These are phyloP conservation scores for Mentha longifolia DNA, from an alignment of 257 asterid species.

Conservation along the genomic window DNA sequence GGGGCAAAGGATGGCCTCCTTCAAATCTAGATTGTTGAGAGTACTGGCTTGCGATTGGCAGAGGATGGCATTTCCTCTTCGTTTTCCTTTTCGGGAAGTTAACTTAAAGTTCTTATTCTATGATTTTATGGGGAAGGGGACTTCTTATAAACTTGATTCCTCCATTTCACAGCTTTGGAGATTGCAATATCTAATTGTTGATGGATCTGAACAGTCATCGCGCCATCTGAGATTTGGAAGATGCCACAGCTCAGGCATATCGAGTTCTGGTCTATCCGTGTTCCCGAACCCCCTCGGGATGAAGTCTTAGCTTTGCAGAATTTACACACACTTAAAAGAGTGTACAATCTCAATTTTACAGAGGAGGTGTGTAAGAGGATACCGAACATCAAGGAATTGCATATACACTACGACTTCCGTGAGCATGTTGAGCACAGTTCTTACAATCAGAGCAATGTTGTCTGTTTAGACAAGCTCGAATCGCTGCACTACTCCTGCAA, in stretches of 20 bases:
- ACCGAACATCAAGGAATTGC: slow-evolving; percentile 20
- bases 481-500: background rate
- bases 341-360: background rate
- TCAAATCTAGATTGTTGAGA: background rate
- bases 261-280: background rate
- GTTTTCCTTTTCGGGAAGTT: background rate
- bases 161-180: slow-evolving; percentile 28
- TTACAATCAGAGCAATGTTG: background rate
- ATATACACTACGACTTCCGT: background rate
- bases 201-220: background rate
- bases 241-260: slow-evolving; percentile 30
- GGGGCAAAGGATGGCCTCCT: background rate
- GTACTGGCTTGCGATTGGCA: background rate
- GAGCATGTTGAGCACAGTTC: background rate
- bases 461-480: background rate
- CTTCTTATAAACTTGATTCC: background rate
- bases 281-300: background rate
- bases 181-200: background rate
- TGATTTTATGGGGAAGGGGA: too few species aligned
- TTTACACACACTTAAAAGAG: slow-evolving; percentile 5
- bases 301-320: background rate
- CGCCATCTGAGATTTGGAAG: slow-evolving; percentile 30
- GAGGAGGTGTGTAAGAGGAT: slow-evolving; percentile 25
- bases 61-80: too few species aligned
- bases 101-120: slow-evolving; percentile 7